These are phyloP conservation scores for cucumber (Cucumis sativus) DNA, from an alignment of 306 rosid genomes.

Conservation along the genomic window DNA sequence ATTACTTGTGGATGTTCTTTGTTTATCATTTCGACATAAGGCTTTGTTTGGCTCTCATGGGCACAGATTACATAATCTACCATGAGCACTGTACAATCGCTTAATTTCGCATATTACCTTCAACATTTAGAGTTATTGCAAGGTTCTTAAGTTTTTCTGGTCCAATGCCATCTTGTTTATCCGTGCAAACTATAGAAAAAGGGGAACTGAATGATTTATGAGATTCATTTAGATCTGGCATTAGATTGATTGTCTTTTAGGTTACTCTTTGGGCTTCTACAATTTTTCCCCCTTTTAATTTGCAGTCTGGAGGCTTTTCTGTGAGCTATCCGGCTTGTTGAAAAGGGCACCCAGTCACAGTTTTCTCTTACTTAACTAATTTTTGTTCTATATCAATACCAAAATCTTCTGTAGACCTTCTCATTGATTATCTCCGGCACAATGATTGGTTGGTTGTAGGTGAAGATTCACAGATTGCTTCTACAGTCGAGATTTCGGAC, in stretches of 20 bases:
- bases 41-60: background rate
- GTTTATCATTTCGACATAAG: background rate
- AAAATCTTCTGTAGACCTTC: background rate
- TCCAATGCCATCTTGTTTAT: background rate
- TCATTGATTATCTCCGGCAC: background rate
- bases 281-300: background rate
- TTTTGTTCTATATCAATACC: background rate
- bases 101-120: background rate
- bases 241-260: background rate
- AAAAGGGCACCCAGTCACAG: background rate
- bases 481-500: constrained; percentile 52
- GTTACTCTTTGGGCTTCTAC: background rate
- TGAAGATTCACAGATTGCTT: constrained; percentile 80
- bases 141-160: background rate
- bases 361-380: too few relatives aligned
- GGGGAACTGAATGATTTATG: background rate
- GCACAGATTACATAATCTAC: background rate
- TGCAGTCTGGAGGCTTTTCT: background rate
- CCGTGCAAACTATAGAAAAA: background rate
- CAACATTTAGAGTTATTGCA: background rate
- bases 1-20: background rate
- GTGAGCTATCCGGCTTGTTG: background rate
- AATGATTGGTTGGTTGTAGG: constrained; percentile 30
- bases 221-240: background rate
- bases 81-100: background rate